A percentile compares a stretch with the other conserved stretches of the same genome.
Evolutionary conservation across 2,329 filamentous ascomycete genomes (phyloP).

Genomic region (Pseudogymnoascus sp.): DNA sequence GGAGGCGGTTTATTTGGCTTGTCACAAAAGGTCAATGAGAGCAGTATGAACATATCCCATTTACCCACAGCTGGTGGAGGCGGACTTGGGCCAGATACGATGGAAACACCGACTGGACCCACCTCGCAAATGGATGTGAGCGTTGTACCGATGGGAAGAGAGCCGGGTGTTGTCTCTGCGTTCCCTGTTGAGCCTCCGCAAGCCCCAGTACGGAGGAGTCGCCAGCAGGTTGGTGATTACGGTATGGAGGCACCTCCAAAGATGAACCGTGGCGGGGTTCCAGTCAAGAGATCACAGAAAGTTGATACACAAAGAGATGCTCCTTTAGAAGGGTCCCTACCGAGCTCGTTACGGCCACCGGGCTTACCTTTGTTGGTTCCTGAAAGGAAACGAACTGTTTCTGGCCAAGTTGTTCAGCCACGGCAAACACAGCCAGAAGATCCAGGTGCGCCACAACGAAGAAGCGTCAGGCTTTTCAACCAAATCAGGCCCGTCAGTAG

Average conservation of each 20-base stretch:
- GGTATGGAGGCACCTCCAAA: slow-evolving; percentile 27
- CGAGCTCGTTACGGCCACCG: slow-evolving; percentile 11
- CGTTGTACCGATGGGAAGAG: slow-evolving; percentile 22
- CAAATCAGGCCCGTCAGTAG: slow-evolving; percentile 53
- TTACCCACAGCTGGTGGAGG: slow-evolving; percentile 24
- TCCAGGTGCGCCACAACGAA: slow-evolving; percentile 52
- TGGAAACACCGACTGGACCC: slow-evolving; percentile 54
- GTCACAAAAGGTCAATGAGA: slow-evolving; percentile 28
- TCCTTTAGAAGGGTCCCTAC: not conserved
- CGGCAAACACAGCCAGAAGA: slow-evolving; percentile 48
- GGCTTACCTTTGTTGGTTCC: slow-evolving; percentile 28
- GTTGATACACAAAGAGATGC: not conserved
- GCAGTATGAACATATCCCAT: slow-evolving; percentile 28
- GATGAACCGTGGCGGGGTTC: slow-evolving; percentile 26
- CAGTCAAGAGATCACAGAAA: slow-evolving; percentile 20
- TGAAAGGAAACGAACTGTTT: slow-evolving; percentile 86
- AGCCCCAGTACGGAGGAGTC: slow-evolving; percentile 35
- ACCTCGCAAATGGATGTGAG: slow-evolving; percentile 32
- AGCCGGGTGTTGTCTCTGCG: slow-evolving; percentile 21
- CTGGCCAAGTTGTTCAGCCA: slow-evolving; percentile 60
- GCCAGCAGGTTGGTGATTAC: slow-evolving; percentile 26
- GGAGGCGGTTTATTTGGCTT: slow-evolving; percentile 26
- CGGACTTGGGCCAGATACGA: slow-evolving; percentile 39
- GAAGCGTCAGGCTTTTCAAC: slow-evolving; percentile 65
- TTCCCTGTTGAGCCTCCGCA: slow-evolving; percentile 36